A percentile compares a stretch with the other conserved stretches of the same genome.
Evolutionary conservation across 108 stramenopile genomes (phyloP).

Genomic region (Tribonema minus): DNA sequence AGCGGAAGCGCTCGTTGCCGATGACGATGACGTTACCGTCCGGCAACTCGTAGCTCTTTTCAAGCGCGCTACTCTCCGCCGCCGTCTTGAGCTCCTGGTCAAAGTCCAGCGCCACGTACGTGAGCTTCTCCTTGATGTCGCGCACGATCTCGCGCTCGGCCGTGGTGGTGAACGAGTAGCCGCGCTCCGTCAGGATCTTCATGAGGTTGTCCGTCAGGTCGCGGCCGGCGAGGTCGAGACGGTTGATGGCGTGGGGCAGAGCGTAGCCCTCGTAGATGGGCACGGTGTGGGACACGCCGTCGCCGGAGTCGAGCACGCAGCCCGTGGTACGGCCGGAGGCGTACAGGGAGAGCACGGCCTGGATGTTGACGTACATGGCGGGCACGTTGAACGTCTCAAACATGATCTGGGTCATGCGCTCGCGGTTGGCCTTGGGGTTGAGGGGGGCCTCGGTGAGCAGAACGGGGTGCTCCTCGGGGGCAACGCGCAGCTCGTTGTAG

Average conservation of each 20-base stretch:
- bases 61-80: conserved; percentile 59
- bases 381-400: conserved; percentile 99
- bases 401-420: conserved; percentile 99
- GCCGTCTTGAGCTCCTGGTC: conserved; percentile 64
- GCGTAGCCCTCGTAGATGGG: conserved; percentile 66
- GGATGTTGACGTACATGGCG: conserved; percentile 99
- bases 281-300: conserved; percentile 64
- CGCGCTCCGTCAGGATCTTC: conserved; percentile 67
- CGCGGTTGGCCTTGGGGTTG: conserved; percentile 99
- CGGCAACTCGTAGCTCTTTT: conserved; percentile 65
- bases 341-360: conserved; percentile 79
- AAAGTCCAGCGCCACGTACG: conserved; percentile 66
- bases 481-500: conserved; percentile 79
- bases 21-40: conserved; percentile 63
- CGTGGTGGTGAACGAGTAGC: conserved; percentile 64
- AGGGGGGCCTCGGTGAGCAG: conserved; percentile 98
- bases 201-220: conserved; percentile 65
- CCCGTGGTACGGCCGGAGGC: conserved; percentile 66
- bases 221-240: conserved; percentile 63
- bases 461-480: conserved; percentile 89
- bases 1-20: conserved; percentile 65
- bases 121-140: conserved; percentile 69
- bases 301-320: conserved; percentile 63
- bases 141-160: conserved; percentile 65
- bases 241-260: conserved; percentile 60